Conservation (phyloP, 805 yeast genomes). For the Limtongia smithiae region DNA sequence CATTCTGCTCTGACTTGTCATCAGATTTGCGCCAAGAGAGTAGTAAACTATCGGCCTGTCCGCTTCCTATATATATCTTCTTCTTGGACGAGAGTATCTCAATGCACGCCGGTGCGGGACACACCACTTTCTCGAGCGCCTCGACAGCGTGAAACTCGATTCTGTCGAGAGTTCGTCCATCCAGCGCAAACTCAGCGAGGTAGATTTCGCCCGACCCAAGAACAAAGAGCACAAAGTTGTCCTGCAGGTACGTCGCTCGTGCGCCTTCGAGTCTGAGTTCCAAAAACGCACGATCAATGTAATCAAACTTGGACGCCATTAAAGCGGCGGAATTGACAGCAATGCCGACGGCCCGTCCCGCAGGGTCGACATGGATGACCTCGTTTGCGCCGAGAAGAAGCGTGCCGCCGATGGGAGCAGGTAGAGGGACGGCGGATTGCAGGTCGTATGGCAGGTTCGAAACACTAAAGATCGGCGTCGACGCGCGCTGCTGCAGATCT, state of each 20-base stretch:
- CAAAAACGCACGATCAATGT: constrained; percentile 49
- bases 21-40: constrained; percentile 40
- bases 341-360: constrained; percentile 63
- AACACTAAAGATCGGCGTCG: constrained; percentile 66
- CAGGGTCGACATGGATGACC: constrained; percentile 71
- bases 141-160: constrained; percentile 20
- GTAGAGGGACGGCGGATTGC: constrained; percentile 59
- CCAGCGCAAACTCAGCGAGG: constrained; percentile 39
- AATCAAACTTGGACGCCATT: constrained; percentile 41
- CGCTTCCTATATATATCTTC: constrained; percentile 56
- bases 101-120: constrained; percentile 19
- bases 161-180: constrained; percentile 40
- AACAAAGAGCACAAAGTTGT: constrained; percentile 42
- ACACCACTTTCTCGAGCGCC: constrained; percentile 1
- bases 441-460: constrained; percentile 71
- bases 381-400: constrained; percentile 72
- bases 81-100: constrained; percentile 5
- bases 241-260: constrained; percentile 38
- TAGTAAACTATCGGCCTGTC: constrained; percentile 57
- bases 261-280: constrained; percentile 57
- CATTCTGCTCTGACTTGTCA: constrained; percentile 3
- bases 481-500: constrained; percentile 53
- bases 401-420: constrained; percentile 65
- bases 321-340: constrained; percentile 57
- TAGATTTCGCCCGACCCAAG: constrained; percentile 46